Base-by-base conservation (phyloP, 2,329 filamentous ascomycete species). In the Trichophyton rubrum region DNA sequence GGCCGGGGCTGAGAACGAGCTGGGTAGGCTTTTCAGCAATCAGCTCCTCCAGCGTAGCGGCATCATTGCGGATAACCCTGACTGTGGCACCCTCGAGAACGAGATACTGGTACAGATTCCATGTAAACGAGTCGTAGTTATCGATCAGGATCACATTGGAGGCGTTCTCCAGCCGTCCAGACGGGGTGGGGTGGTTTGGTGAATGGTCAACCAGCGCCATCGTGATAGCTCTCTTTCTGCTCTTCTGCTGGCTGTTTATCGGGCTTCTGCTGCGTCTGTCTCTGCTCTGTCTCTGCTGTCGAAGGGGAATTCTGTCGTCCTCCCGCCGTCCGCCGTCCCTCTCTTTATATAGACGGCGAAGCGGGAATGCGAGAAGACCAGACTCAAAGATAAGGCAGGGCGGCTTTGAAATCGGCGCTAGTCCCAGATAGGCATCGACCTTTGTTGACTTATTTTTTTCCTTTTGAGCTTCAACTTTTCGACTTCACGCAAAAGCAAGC, bases 51-150 rank as follows among this genome's bases (percentile, higher is more conserved):
- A 99, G 75, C 0, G 87, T 86, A 67, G 97, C 85, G 73, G 96
- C 85, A 75, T 99, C 92, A 71, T 99, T 99, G 68, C 93, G 85
- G 75, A 85, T 88, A 20, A 99, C 93, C 3, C 86, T 89, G 58
- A 96, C 93, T 0, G 80, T 88, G 30, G 95, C 93, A 35, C 93
- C 93, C 73, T 97, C 93, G n/a, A 99, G 85, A 5, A 92, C 87
- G 1, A 99, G 84, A 70, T 99, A 99, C 74, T 99, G 95, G 74
- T 97, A 99, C 62, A 99, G 90, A 71, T 99, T 99, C 90, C 91
- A 99, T 62, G 92, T 96, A 74, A 99, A 99, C 2, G 93, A 97
- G 75, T 99, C 93, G 75, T 97, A 99, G 76, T 99, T 99, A 80
- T 99, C 93, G 69, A 99, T 96, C 65, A 99, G 81, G 64, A 99